These are phyloP conservation scores for Aureobasidium sp. DNA, from an alignment of 2,329 filamentous ascomycete species.

Conservation along the genomic window DNA sequence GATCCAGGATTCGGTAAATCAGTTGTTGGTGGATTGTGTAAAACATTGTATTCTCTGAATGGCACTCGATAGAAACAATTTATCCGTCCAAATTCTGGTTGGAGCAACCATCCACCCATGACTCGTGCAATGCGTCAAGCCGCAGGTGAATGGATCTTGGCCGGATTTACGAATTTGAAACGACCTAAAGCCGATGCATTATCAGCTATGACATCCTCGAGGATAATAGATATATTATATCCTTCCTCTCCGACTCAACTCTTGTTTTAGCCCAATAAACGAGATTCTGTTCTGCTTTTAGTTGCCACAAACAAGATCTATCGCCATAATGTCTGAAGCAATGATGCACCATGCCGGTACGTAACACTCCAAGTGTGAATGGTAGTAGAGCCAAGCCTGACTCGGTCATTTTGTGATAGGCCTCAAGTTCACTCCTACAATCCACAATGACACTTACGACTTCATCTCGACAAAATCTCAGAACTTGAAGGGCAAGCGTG, in stretches of 20 bases:
- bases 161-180: background rate
- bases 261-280: background rate
- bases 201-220: background rate
- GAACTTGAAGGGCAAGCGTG: slow-evolving; percentile 32
- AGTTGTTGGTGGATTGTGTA: background rate
- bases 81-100: too few species aligned
- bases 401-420: background rate
- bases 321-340: background rate
- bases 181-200: background rate
- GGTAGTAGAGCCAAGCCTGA: background rate
- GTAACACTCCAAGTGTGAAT: background rate
- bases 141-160: background rate
- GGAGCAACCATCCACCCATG: background rate
- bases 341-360: background rate
- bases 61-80: background rate
- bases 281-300: background rate
- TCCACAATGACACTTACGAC: slow-evolving; percentile 39
- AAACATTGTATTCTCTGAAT: too few species aligned
- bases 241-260: background rate
- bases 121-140: background rate
- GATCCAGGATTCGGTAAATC: background rate
- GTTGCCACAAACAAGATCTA: background rate
- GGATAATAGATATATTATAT: background rate
- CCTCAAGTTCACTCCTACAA: slow-evolving; percentile 19
- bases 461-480: slow-evolving; percentile 37